Conservation (phyloP, 148 eudicot species). For the Amaranthus palmeri region DNA sequence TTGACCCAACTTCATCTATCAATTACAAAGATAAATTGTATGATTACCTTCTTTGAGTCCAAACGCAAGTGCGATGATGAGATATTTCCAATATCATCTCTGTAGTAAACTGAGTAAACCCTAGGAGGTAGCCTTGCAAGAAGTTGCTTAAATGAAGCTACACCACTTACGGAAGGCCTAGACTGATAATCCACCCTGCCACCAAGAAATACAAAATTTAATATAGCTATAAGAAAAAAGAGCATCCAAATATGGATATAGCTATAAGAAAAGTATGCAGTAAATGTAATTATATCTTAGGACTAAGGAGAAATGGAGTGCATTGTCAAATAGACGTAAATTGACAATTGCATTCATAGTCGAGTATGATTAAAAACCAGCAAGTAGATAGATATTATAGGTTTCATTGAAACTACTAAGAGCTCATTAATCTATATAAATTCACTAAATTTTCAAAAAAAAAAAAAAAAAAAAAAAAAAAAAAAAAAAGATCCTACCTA, state of each 20-base stretch:
- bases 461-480: too few species aligned
- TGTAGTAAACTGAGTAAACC: conserved; percentile 95
- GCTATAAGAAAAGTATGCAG: not conserved
- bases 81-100: conserved; percentile 91
- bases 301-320: not conserved
- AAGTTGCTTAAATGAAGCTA: conserved; percentile 78
- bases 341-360: not conserved
- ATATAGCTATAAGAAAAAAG: not conserved
- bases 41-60: conserved; percentile 63
- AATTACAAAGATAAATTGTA: conserved; percentile 4
- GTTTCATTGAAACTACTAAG: too few species aligned
- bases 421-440: too few species aligned
- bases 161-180: conserved; percentile 57
- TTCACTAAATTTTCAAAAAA: too few species aligned
- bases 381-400: not conserved
- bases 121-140: conserved; percentile 88
- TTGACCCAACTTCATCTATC: not conserved
- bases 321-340: not conserved
- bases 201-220: conserved; percentile 20
- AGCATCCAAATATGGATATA: not conserved
- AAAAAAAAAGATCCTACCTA: too few species aligned
- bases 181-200: conserved; percentile 92
- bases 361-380: not conserved
- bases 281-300: not conserved
- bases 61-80: conserved; percentile 83